Base-by-base conservation (phyloP, 1,284 basidiomycete species). In the Trametes sp. region DNA sequence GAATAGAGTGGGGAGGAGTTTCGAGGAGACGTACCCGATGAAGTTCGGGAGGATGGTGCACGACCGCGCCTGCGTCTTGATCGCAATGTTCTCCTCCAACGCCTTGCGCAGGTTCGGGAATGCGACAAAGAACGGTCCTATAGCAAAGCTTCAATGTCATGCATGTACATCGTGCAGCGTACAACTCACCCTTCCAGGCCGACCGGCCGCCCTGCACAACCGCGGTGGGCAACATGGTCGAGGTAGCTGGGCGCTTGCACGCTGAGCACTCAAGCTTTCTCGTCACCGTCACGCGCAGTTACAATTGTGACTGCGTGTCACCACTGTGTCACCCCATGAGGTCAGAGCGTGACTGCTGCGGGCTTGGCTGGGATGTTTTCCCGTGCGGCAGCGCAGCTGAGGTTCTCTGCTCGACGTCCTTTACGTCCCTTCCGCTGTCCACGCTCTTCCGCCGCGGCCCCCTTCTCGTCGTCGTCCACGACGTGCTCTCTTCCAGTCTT, bases 21-120 rank as follows among this genome's bases (percentile, higher is more conserved):
- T 38, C 36, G 28, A n/a, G 24, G 36, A 64, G 70, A 49, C 87
- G 57, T 68, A 93, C 93, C 96, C 96, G 53, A 98, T 93, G 72
- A 96, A 98, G 72, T 94, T 96, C 1, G 97, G 97, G 10, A 99
- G 82, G 74, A 99, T 93, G 7, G 96, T 98, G 73, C 95, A 98
- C 45, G 93, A 83, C 61, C 97, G 83, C 8, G 95, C 94, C 69
- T 96, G 87, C 0, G 97, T 99, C 72, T 88, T 87, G 74, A 99
- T 96, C 0, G 95, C 87, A 29, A 89, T 84, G 77, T 95, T 94
- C 78, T 91, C 90, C 69, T 89, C 83, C 59, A 95, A 80, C 3
- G 96, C 93, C 58, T 96, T 88, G 45, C 89, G 86, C 64, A 98
- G 81, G 72, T 95, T 95, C 9, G 95, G 94, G 78, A 98, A 98